Evolutionary conservation across 495 filamentous ascomycete genomes (phyloP).

Genomic region (Glarea lozoyensis): DNA sequence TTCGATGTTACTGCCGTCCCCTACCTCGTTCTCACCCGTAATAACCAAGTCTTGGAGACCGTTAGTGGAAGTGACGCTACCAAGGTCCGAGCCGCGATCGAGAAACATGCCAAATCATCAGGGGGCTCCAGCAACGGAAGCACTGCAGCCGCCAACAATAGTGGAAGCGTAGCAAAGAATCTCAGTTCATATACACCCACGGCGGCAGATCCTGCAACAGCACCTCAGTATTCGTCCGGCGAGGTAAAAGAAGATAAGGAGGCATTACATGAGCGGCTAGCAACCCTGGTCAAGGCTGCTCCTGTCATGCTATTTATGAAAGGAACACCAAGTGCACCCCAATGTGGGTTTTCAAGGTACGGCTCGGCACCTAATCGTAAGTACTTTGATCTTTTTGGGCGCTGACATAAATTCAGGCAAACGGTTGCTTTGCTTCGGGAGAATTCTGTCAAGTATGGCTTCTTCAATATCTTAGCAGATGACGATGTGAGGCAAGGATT

Average conservation of each 20-base stretch:
- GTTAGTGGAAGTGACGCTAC: constrained; percentile 82
- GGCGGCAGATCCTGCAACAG: constrained; percentile 34
- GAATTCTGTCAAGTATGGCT: constrained; percentile 86
- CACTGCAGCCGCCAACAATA: constrained; percentile 19
- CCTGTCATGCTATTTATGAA: constrained; percentile 98
- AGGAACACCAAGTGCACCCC: constrained; percentile 80
- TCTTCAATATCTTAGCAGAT: constrained; percentile 97
- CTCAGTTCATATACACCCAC: constrained; percentile 36
- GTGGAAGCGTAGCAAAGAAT: constrained; percentile 23
- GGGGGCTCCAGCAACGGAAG: constrained; percentile 23
- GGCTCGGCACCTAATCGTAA: too few species aligned
- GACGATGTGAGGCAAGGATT: constrained; percentile 94
- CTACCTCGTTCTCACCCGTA: constrained; percentile 72
- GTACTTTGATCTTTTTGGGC: background rate
- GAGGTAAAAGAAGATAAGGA: constrained; percentile 59
- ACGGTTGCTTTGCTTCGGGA: constrained; percentile 78
- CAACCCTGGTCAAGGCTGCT: constrained; percentile 80
- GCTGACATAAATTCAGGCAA: constrained; percentile 41
- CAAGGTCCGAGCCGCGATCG: constrained; percentile 72
- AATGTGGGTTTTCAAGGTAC: constrained; percentile 76
- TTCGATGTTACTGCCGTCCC: constrained; percentile 94
- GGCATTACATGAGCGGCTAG: constrained; percentile 67
- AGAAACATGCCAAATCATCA: constrained; percentile 50
- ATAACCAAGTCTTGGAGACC: constrained; percentile 61
- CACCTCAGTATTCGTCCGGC: constrained; percentile 24